Base-by-base conservation (phyloP, 306 rosid species). In the Morella rubra region DNA sequence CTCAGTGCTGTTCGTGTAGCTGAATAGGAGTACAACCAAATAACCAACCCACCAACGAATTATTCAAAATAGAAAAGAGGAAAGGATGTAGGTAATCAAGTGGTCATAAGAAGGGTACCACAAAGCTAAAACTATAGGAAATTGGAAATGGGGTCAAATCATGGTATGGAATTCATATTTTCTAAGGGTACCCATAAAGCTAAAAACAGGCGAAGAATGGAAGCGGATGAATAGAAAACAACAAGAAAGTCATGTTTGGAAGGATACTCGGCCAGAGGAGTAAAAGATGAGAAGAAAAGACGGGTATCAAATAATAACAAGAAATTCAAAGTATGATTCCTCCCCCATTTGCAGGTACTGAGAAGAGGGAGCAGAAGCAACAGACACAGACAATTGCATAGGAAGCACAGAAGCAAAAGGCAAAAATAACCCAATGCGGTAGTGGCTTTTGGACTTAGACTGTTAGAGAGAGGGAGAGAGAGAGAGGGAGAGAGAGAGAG, bases 311-410 rank as follows among this genome's bases (percentile, higher is more conserved):
- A 91, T 91, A 79, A 90, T 85, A 88, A 85, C 92, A 81, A 88
- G 91, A 70, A 88, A 93, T 86, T 91, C 91, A 85, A 90, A 94
- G 89, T 82, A 83, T 83, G 93, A 89, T 78, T 91, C 88, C 90
- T 84, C 86, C 81, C 87, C 88, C 90, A 91, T 91, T 89, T 94
- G 89, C 91, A 91, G 92, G 97, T 83, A 86, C 78, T 77, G 87
- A 78, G 85, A 80, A 77, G 93, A 80, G 94, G 96, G 89, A 88
- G 92, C 90, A 90, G 90, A 78, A 81, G 74, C 83, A 82, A 77
- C 79, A 89, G 97, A 89, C 91, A 86, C 69, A 37, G 90, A 93
- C 92, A 91, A 88, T 27, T 91, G 89, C 88, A 89, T 84, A 91
- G 84, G 86, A 87, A 85, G 88, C 92, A 86, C 87, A 81, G 84